Conservation (phyloP, 2,329 filamentous ascomycete species). For the Xylaria sp. region DNA sequence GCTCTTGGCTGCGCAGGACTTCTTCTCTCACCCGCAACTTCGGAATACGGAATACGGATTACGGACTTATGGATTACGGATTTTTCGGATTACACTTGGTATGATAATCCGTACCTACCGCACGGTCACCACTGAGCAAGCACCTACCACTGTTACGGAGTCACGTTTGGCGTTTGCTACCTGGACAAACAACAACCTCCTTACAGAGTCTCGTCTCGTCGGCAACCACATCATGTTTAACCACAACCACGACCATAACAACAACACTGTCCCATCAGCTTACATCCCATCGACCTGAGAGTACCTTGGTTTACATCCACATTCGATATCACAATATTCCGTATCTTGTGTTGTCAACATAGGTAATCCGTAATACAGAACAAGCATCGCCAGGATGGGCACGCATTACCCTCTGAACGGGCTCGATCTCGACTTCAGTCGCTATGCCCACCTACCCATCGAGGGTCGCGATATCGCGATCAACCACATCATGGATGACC, state of each 20-base stretch:
- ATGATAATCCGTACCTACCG: not conserved
- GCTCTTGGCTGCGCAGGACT: not conserved
- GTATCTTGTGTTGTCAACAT: too few species aligned
- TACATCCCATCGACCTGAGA: too few species aligned
- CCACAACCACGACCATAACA: too few species aligned
- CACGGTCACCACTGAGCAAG: not conserved
- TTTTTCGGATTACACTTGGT: not conserved
- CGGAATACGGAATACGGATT: not conserved
- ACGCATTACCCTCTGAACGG: constrained; percentile 34
- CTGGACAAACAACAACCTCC: too few species aligned
- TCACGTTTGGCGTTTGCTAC: too few species aligned
- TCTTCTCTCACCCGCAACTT: not conserved
- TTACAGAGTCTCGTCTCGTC: too few species aligned
- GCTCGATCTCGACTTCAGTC: constrained; percentile 30
- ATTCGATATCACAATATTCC: not conserved
- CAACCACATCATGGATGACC: constrained; percentile 31
- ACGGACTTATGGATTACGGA: not conserved
- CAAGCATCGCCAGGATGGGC: constrained; percentile 15
- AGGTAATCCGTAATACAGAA: not conserved
- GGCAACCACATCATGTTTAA: too few species aligned
- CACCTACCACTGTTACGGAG: too few species aligned
- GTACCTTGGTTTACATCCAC: too few species aligned
- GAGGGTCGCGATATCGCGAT: constrained; percentile 31
- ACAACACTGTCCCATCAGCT: too few species aligned
- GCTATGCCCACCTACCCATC: constrained; percentile 33